Conservation (phyloP, 106 monocot genomes). For the Narthecium ossifragum region DNA sequence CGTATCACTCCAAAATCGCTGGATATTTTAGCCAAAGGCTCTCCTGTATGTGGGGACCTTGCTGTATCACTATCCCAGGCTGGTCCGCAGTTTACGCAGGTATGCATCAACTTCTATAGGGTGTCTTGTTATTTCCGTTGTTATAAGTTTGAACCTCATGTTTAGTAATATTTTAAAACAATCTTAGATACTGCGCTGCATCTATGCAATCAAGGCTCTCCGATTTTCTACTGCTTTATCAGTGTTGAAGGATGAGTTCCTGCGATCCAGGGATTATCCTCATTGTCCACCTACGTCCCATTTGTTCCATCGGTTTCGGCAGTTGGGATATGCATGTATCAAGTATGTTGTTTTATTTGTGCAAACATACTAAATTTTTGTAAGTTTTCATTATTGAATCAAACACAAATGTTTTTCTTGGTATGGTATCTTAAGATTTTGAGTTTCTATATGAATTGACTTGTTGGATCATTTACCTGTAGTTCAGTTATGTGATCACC, state of each 20-base stretch:
- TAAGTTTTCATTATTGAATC: no score
- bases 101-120: constrained; percentile 10
- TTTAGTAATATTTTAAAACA: constrained; percentile 1
- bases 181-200: constrained; percentile 69
- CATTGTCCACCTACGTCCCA: constrained; percentile 90
- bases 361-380: no score
- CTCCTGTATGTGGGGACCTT: constrained; percentile 94
- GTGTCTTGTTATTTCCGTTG: constrained; percentile 1
- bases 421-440: no score
- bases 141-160: constrained; percentile 1
- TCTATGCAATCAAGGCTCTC: constrained; percentile 95
- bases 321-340: constrained; percentile 93
- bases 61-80: constrained; percentile 98
- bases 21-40: constrained; percentile 87
- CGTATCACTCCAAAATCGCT: constrained; percentile 94
- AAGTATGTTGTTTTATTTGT: constrained; percentile 62
- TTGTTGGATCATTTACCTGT: no score
- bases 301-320: constrained; percentile 90
- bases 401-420: no score
- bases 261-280: constrained; percentile 96
- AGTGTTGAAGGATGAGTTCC: constrained; percentile 91
- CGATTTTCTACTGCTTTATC: constrained; percentile 93
- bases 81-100: constrained; percentile 98
- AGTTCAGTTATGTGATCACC: no score
- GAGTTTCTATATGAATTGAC: no score